phyloP scores from a whole-genome alignment of 768 basidiomycete species.

The Gyrodon lividus region DNA sequence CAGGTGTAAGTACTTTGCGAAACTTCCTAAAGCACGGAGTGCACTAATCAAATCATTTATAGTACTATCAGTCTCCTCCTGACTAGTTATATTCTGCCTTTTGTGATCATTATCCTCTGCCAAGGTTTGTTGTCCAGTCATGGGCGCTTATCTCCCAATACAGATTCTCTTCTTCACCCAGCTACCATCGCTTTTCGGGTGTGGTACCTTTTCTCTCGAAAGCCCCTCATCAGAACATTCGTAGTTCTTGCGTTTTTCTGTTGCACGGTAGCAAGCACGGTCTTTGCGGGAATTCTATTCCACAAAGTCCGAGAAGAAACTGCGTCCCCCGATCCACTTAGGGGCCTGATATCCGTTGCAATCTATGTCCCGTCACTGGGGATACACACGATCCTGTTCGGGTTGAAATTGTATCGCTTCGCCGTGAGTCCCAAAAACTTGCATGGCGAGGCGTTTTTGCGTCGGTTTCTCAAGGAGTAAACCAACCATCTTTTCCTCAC shows the following conservation, averaged over 20 bases:
- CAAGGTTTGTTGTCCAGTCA: slow-evolving; percentile 3
- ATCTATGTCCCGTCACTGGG: background rate
- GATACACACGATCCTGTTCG: slow-evolving; percentile 4
- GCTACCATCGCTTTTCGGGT: slow-evolving; percentile 9
- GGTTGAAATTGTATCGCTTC: slow-evolving; percentile 8
- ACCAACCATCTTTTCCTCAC: background rate
- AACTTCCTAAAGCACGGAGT: background rate
- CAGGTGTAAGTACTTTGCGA: slow-evolving; percentile 4
- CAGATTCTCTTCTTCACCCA: background rate
- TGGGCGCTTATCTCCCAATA: background rate
- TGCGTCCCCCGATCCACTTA: background rate
- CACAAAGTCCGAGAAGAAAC: background rate
- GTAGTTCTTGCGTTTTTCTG: background rate
- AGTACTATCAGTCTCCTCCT: background rate
- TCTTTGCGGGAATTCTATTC: background rate
- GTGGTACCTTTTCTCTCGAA: slow-evolving; percentile 10
- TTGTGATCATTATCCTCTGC: background rate
- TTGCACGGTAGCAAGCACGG: background rate
- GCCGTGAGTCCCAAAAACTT: background rate
- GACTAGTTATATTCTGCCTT: background rate
- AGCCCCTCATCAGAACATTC: background rate
- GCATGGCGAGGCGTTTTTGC: background rate
- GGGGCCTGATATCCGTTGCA: background rate
- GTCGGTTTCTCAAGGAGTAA: slow-evolving; percentile 8
- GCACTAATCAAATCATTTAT: background rate